Evolutionary conservation across 75 land plant genomes (phyloP).

Genomic region (Pinus taeda): DNA sequence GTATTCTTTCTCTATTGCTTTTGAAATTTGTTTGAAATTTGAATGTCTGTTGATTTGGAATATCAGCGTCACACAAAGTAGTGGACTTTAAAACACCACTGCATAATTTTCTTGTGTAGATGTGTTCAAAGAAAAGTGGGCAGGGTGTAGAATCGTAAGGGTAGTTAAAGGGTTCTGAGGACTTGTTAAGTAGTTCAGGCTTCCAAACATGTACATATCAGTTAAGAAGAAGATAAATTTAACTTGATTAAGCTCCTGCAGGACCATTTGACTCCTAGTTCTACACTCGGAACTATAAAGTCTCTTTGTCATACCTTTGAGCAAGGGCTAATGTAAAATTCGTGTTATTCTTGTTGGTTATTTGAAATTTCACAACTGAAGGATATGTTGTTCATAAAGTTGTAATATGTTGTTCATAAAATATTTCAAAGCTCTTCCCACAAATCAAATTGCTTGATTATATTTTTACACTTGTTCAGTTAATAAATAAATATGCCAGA

Average conservation of each 20-base stretch:
- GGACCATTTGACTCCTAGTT: not conserved
- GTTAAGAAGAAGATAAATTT: too few relatives aligned
- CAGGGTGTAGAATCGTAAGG: not conserved
- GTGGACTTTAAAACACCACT: not conserved
- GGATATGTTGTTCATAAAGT: not conserved
- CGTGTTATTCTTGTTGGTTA: not conserved
- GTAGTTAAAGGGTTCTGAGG: not conserved
- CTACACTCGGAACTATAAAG: not conserved
- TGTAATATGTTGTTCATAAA: not conserved
- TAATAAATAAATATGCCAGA: slow-evolving; percentile 43
- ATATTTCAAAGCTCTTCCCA: not conserved
- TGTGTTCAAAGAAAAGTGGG: not conserved
- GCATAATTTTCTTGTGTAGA: not conserved
- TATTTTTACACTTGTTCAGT: slow-evolving; percentile 4
- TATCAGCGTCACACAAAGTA: not conserved
- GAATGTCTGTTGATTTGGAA: not conserved
- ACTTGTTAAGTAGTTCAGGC: not conserved
- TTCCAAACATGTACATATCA: too few relatives aligned
- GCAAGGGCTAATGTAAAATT: not conserved
- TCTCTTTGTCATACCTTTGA: not conserved
- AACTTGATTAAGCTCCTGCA: not conserved
- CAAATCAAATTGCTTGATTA: slow-evolving; percentile 7
- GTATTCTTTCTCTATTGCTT: not conserved
- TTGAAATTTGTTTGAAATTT: not conserved
- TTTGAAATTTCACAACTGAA: not conserved